Evolutionary conservation across 805 yeast genomes (phyloP).

Genomic region (Saccharomycopsis malanga): DNA sequence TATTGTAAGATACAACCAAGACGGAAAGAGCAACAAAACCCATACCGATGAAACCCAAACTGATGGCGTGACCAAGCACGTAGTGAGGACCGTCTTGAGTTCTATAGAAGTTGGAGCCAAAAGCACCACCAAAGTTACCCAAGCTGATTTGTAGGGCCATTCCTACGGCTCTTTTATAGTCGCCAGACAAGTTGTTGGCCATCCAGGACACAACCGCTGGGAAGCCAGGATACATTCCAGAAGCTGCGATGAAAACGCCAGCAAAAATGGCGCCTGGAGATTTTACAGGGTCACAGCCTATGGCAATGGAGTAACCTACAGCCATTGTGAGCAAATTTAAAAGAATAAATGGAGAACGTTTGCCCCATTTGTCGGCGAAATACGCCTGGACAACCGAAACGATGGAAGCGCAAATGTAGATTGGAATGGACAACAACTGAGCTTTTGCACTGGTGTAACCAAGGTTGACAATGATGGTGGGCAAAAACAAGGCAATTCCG

Average conservation of each 20-base stretch:
- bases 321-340: slow-evolving; percentile 27
- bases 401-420: slow-evolving; percentile 33
- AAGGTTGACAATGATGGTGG: slow-evolving; percentile 37
- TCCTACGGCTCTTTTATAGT: slow-evolving; percentile 34
- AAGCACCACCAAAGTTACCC: slow-evolving; percentile 35
- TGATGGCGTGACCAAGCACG: slow-evolving; percentile 30
- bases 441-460: slow-evolving; percentile 37
- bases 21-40: slow-evolving; percentile 27
- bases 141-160: slow-evolving; percentile 35
- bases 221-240: slow-evolving; percentile 30
- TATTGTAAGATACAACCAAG: slow-evolving; percentile 25
- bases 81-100: slow-evolving; percentile 26
- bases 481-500: slow-evolving; percentile 37
- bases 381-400: slow-evolving; percentile 29
- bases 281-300: slow-evolving; percentile 25
- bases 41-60: slow-evolving; percentile 30
- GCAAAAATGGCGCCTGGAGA: slow-evolving; percentile 29
- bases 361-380: slow-evolving; percentile 27
- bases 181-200: slow-evolving; percentile 33
- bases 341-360: slow-evolving; percentile 29
- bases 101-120: slow-evolving; percentile 31
- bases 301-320: slow-evolving; percentile 30
- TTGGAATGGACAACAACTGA: slow-evolving; percentile 40
- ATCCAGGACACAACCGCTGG: slow-evolving; percentile 33
- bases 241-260: slow-evolving; percentile 29